Evolutionary conservation across 73 alveolate genomes (phyloP).

Genomic region (Paramecium octaurelia): DNA sequence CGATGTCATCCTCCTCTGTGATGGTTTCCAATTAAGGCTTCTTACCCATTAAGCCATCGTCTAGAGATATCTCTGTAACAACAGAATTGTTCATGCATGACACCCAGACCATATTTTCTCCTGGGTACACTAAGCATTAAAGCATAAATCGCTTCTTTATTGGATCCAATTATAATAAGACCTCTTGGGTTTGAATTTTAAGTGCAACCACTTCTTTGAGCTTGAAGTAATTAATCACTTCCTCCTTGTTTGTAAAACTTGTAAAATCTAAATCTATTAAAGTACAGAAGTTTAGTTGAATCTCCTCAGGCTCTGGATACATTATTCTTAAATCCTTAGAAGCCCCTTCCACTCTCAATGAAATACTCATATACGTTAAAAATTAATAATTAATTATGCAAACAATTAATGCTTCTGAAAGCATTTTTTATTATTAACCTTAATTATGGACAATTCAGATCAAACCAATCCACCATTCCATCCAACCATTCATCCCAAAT

Average conservation of each 20-base stretch:
- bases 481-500: not conserved
- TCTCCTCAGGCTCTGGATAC: not conserved
- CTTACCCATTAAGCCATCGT: not conserved
- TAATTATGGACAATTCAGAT: not conserved
- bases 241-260: not conserved
- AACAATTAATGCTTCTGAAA: not conserved
- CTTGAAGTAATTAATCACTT: not conserved
- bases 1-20: not conserved
- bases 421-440: not conserved
- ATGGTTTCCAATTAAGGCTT: not conserved
- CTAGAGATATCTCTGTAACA: not conserved
- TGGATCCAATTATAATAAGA: not conserved
- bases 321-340: not conserved
- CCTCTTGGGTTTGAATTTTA: not conserved
- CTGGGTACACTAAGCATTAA: not conserved
- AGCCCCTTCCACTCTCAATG: slow-evolving; percentile 15
- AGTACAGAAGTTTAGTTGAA: slow-evolving; percentile 1
- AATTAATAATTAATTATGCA: not conserved
- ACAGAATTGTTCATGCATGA: not conserved
- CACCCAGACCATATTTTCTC: not conserved
- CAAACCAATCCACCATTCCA: not conserved
- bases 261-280: not conserved
- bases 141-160: not conserved
- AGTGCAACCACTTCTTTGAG: not conserved
- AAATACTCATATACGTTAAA: slow-evolving; percentile 11